phyloP scores from a whole-genome alignment of 345 rosid genomes.

The Mallotus nudiflorus region DNA sequence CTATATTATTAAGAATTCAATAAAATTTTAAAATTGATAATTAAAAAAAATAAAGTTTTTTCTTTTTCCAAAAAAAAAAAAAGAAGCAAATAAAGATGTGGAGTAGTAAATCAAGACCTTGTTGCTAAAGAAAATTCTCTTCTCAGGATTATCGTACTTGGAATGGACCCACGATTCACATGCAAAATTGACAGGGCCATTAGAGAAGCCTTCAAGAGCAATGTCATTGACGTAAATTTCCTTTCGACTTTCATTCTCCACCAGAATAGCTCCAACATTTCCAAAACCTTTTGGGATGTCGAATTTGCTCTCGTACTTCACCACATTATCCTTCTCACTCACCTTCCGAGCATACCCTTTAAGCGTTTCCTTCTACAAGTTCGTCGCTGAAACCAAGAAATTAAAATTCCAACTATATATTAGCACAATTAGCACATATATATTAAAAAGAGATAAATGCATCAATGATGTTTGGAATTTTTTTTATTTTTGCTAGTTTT shows the following conservation, averaged over 20 bases:
- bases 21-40: no score
- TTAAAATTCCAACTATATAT: no score
- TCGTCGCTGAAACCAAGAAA: not conserved
- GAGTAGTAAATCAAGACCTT: not conserved
- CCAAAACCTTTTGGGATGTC: conserved; percentile 17
- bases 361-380: conserved; percentile 14
- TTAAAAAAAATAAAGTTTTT: not conserved
- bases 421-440: no score
- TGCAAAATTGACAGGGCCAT: not conserved
- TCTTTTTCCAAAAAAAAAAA: no score
- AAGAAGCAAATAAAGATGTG: not conserved
- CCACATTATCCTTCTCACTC: not conserved
- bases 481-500: no score
- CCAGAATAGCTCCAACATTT: conserved; percentile 19
- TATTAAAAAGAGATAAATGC: no score
- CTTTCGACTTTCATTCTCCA: conserved; percentile 15
- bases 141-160: not conserved
- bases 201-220: conserved; percentile 4
- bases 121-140: conserved; percentile 21
- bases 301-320: conserved; percentile 10
- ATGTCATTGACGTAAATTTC: conserved; percentile 17
- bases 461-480: no score
- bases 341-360: conserved; percentile 6
- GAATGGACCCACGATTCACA: conserved; percentile 23
- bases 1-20: no score